phyloP scores from a whole-genome alignment of 73 alveolate genomes.

The Tetrahymena borealis region DNA sequence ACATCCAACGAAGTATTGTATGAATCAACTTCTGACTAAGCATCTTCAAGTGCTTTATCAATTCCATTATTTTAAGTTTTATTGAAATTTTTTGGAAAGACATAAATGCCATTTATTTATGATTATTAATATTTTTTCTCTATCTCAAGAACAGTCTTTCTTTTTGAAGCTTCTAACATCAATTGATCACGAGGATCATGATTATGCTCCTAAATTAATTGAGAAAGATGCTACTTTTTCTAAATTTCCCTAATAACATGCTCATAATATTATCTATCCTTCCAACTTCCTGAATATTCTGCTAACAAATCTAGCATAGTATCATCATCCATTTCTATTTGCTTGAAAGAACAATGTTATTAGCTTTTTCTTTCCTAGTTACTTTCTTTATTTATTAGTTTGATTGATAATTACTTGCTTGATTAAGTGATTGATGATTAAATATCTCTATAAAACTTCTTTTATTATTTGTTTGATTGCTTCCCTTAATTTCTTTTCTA shows the following conservation, averaged over 20 bases:
- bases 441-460: neutral
- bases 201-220: neutral
- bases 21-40: neutral
- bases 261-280: neutral
- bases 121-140: neutral
- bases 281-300: neutral
- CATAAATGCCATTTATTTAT: neutral
- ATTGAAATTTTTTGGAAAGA: neutral
- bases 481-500: neutral
- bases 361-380: neutral
- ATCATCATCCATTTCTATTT: neutral
- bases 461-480: neutral
- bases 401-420: neutral
- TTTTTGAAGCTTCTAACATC: neutral
- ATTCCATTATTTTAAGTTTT: neutral
- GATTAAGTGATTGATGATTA: neutral
- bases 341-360: neutral
- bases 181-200: neutral
- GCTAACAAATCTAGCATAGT: neutral
- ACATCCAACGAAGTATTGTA: neutral
- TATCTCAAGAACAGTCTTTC: neutral
- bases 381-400: neutral
- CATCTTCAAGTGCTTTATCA: neutral
- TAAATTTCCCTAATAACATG: neutral
- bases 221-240: neutral